Conservation (phyloP, 306 rosid species). For the Pyrus bretschneideri region DNA sequence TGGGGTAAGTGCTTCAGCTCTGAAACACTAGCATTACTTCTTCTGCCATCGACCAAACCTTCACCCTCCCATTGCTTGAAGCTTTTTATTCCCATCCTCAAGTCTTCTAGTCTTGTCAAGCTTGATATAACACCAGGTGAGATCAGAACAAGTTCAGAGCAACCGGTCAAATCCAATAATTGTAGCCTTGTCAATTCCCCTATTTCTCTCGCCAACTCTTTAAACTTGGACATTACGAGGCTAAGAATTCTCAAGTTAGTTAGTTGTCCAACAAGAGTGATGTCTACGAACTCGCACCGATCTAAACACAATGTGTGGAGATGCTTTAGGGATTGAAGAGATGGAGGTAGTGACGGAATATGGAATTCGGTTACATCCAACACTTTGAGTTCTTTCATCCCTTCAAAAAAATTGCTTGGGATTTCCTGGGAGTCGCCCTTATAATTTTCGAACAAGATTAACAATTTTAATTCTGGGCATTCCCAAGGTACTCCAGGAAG, state of each 20-base stretch:
- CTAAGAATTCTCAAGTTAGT: constrained; percentile 8
- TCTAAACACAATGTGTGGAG: constrained; percentile 13
- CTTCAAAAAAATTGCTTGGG: constrained; percentile 7
- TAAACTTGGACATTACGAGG: fast-evolving
- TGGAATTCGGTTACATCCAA: neutral
- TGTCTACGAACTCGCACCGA: neutral
- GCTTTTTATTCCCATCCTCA: no score
- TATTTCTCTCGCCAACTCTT: neutral
- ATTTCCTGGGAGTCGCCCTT: neutral
- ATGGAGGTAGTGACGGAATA: constrained; percentile 8
- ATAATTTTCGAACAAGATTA: fast-evolving
- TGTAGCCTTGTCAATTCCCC: neutral
- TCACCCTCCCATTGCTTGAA: no score
- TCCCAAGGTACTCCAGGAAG: constrained; percentile 8
- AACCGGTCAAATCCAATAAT: constrained; percentile 1
- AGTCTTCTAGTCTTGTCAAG: constrained; percentile 8
- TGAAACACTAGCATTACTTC: no score
- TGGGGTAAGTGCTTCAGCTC: no score
- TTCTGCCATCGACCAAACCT: no score
- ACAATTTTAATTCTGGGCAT: constrained; percentile 9
- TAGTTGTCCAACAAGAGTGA: constrained; percentile 10
- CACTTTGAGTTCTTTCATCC: constrained; percentile 7
- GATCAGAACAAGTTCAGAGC: neutral
- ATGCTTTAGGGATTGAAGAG: constrained; percentile 1
- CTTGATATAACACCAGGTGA: neutral